Evolutionary conservation across 2,329 filamentous ascomycete genomes (phyloP).

Genomic region (Myriosclerotinia scirpicola): DNA sequence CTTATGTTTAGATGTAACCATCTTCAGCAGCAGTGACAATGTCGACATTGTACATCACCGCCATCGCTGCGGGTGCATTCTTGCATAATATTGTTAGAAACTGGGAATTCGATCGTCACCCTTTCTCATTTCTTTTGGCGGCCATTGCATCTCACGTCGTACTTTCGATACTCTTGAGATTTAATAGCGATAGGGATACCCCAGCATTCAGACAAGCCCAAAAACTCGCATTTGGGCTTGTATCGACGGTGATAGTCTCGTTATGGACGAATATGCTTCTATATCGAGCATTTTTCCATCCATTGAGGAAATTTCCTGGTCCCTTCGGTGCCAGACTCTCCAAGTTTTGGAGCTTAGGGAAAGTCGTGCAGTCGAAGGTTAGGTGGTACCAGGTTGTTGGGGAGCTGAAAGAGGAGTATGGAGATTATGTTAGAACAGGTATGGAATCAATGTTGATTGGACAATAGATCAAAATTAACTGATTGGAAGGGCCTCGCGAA

Average conservation of each 20-base stretch:
- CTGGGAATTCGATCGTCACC: constrained; percentile 5
- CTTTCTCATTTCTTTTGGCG: constrained; percentile 1
- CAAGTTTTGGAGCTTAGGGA: constrained; percentile 31
- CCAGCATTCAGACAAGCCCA: background rate
- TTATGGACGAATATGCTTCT: constrained; percentile 47
- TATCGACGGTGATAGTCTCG: background rate
- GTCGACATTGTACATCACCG: background rate
- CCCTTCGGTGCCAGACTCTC: constrained; percentile 32
- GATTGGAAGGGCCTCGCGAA: constrained; percentile 28
- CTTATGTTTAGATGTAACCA: background rate
- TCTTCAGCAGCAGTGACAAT: background rate
- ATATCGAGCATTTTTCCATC: constrained; percentile 52
- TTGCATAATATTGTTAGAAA: constrained; percentile 4
- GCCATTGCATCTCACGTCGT: background rate
- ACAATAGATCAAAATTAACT: background rate
- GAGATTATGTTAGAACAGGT: constrained; percentile 33
- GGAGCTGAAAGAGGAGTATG: constrained; percentile 31
- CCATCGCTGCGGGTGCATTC: background rate
- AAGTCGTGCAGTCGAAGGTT: constrained; percentile 19
- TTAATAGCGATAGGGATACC: background rate
- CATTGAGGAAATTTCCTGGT: constrained; percentile 37
- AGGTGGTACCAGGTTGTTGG: constrained; percentile 26
- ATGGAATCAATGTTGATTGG: background rate
- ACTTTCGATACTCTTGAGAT: background rate
- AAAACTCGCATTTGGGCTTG: background rate